phyloP scores from a whole-genome alignment of 805 yeast genomes.

The Lipomyces starkeyi region DNA sequence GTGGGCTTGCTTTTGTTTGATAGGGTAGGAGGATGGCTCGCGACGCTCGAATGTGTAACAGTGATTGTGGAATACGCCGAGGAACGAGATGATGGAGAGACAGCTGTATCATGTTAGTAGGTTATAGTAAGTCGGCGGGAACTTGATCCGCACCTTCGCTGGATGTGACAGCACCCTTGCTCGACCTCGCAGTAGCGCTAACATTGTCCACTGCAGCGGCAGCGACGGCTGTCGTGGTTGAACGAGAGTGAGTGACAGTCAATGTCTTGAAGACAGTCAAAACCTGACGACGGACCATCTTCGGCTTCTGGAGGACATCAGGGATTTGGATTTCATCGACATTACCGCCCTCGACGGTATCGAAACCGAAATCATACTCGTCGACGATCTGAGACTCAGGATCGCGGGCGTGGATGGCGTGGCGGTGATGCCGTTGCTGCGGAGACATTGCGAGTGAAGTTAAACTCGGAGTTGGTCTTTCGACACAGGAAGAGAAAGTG shows the following conservation, averaged over 20 bases:
- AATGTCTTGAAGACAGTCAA: slow-evolving; percentile 30
- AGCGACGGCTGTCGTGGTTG: slow-evolving; percentile 20
- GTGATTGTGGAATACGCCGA: slow-evolving; percentile 1
- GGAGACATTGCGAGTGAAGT: background rate
- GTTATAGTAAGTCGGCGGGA: background rate
- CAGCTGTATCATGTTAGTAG: background rate
- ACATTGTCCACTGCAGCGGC: background rate
- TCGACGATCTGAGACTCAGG: background rate
- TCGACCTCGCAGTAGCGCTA: background rate
- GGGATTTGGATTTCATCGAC: slow-evolving; percentile 10
- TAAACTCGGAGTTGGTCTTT: background rate
- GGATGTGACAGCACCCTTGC: background rate
- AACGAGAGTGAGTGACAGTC: slow-evolving; percentile 27
- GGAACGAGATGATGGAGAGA: background rate
- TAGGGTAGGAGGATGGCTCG: background rate
- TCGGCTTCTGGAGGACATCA: slow-evolving; percentile 7
- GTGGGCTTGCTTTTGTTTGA: background rate
- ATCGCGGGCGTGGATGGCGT: slow-evolving; percentile 8
- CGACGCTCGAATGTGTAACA: background rate
- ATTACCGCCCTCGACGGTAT: background rate
- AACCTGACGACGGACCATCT: slow-evolving; percentile 32
- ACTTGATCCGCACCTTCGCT: background rate
- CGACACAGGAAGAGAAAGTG: background rate
- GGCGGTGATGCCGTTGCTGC: slow-evolving; percentile 2
- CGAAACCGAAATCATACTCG: slow-evolving; percentile 13